Evolutionary conservation across 2,329 filamentous ascomycete species (phyloP).

Genomic region (Talaromyces funiculosus): DNA sequence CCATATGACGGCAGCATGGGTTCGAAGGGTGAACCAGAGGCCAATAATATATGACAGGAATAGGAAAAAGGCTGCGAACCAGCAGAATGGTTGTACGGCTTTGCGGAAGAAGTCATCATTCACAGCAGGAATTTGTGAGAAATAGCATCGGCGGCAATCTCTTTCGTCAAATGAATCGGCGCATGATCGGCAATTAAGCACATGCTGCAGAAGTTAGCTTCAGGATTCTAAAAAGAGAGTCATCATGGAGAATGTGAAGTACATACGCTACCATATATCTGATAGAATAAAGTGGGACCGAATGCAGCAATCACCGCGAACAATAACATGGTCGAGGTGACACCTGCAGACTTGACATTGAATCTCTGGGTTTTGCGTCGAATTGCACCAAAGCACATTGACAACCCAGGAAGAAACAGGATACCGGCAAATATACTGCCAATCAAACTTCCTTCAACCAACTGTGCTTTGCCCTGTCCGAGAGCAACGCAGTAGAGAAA

Average conservation of each 20-base stretch:
- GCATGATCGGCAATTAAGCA: constrained; percentile 73
- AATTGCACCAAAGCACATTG: constrained; percentile 97
- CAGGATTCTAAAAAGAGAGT: too few species aligned
- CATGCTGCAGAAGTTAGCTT: constrained; percentile 55
- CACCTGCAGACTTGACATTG: constrained; percentile 91
- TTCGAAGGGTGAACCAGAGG: constrained; percentile 89
- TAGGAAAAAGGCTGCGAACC: constrained; percentile 74
- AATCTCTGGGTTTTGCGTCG: constrained; percentile 98
- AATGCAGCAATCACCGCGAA: constrained; percentile 96
- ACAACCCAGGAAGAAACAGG: constrained; percentile 85
- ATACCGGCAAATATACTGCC: constrained; percentile 98
- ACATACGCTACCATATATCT: constrained; percentile 86
- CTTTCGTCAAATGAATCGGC: constrained; percentile 48
- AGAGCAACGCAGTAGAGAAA: constrained; percentile 95
- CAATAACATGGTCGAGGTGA: constrained; percentile 94
- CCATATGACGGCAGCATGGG: constrained; percentile 96
- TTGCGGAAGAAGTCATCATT: constrained; percentile 84
- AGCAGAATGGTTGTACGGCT: constrained; percentile 89
- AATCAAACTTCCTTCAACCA: constrained; percentile 95
- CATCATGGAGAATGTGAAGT: too few species aligned
- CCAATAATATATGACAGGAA: constrained; percentile 94
- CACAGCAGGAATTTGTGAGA: constrained; percentile 77
- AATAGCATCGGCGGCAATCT: constrained; percentile 91
- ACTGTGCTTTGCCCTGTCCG: constrained; percentile 80
- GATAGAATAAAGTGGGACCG: constrained; percentile 92